Evolutionary conservation across 208 protist species (phyloP), one percentile per base, ranked within the genome.

Genomic region (Strigomonas culicis): DNA sequence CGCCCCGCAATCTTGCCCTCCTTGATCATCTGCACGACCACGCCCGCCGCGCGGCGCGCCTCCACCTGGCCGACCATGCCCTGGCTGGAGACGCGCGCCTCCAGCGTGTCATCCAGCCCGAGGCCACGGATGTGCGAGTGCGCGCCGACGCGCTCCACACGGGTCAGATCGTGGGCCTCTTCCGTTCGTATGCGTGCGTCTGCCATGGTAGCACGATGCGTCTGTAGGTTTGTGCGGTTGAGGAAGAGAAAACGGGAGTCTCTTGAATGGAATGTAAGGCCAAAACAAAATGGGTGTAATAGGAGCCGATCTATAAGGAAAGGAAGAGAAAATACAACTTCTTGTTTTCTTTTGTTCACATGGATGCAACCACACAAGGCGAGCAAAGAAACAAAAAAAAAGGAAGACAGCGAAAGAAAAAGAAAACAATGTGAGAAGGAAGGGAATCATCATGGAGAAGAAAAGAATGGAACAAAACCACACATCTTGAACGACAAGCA

Each of bases 51-150:
- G 22, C 86, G 86, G 31, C 98, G 82, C 0, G 98, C 98, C 28
- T 92, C 82, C 19, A 73, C 50, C 87, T 99, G 99, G n/a, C 98
- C 98, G 17, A 99, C 98, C 90, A 99, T 97, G 34, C 99, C 99
- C 56, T 99, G 92, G 59, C 90, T 93, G n/a, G 77, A 85, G 32
- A 86, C 69, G 28, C 97, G 79, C 2, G 98, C 92, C 67, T 99
- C 93, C 11, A 99, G 80, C 19, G 88, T 81, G 77, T 99, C 98
- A 80, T 99, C 96, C 32, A 99, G 86, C 43, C 99, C 99, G 0
- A 99, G 90, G 21, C 99, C 99, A 59, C 97, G 93, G 84, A 99
- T 99, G 88, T 99, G 99, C 10, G 98, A 99, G 76, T 99, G 99
- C 4, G 98, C 97, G 67, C 97, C 98, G 39, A 99, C 98, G 30